A percentile compares a stretch with the other conserved stretches of the same genome.
Conservation (phyloP, 2,329 filamentous ascomycete species). For the Scedosporium boydii region DNA sequence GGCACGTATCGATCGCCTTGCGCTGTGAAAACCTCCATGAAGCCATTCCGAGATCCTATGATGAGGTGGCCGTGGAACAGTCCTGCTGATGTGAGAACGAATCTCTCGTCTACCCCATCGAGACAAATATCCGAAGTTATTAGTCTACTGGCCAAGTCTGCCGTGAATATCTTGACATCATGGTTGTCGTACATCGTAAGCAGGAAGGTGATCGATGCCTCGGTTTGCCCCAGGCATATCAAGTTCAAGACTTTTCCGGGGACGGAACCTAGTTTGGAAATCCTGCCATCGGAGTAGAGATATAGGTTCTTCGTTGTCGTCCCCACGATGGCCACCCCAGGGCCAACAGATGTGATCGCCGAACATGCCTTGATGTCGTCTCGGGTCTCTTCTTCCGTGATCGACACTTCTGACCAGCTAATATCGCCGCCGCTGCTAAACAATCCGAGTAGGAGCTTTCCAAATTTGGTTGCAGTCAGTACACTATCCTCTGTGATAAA, state of each 20-base stretch:
- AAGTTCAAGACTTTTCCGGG: conserved; percentile 42
- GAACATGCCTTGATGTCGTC: conserved; percentile 36
- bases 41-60: conserved; percentile 45
- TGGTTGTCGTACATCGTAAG: conserved; percentile 36
- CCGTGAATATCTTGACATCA: conserved; percentile 31
- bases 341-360: conserved; percentile 29
- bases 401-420: conserved; percentile 33
- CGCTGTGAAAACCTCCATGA: conserved; percentile 27
- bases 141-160: conserved; percentile 22
- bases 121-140: conserved; percentile 21
- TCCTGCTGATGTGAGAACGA: conserved; percentile 38
- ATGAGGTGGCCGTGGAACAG: conserved; percentile 32
- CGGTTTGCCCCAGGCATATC: conserved; percentile 19
- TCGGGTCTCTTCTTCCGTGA: conserved; percentile 20
- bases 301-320: conserved; percentile 39
- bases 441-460: conserved; percentile 43
- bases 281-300: conserved; percentile 24
- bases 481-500: conserved; percentile 46
- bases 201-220: conserved; percentile 22
- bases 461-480: conserved; percentile 50
- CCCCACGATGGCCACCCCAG: conserved; percentile 35
- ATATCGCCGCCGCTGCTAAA: conserved; percentile 16
- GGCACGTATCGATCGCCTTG: conserved; percentile 3
- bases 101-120: conserved; percentile 33
- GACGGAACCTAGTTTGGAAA: conserved; percentile 26